Base-by-base conservation (phyloP, 1,139 yeast genomes). In the Trichomonascaceae sp. region DNA sequence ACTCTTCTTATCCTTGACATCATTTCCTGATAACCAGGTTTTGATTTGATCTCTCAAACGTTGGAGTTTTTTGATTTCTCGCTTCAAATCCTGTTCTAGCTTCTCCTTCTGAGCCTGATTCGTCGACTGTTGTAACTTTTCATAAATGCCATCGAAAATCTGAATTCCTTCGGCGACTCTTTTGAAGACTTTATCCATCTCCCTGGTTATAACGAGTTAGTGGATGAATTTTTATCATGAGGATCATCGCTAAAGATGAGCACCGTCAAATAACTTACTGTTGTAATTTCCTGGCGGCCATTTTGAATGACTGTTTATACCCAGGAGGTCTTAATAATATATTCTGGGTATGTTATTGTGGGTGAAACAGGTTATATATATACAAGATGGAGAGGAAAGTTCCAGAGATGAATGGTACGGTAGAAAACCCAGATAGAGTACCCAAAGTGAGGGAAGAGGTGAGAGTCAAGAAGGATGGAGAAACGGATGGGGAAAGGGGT, bases 31-130 rank as follows among this genome's bases (percentile, higher is more conserved):
- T 67, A 91, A 75, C 99, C 99, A 95, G 55, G 88, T 86, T 71
- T 95, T 95, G 62, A 95, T 87, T 72, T 91, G 98, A 71, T 95
- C 99, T 69, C 99, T 81, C 66, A 87, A 84, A 66, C 96, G 82
- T 70, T 95, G 99, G 53, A 95, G 78, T 71, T 90, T 91, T 72
- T 95, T 95, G 70, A 95, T 93, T 70, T 95, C 99, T 65, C 95
- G 87, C 76, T 95, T 95, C 69, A 95, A 75, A 67, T 93, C 99
- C 59, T 84, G 82, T 70, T 95, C 99, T 58, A 93, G 79, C 71
- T 93, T 93, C 68, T 95, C 99, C 74, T 93, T 87, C 69, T 91
- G 97, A 10, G 96, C 84, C 60, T 83, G 86, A 63, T 87, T 85
- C 60, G 91, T 93, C 45, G 96, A 82, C 55, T 80, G 78, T 69